Base-by-base conservation (phyloP, 176 grass and related monocot species). In the Carex cristatella region DNA sequence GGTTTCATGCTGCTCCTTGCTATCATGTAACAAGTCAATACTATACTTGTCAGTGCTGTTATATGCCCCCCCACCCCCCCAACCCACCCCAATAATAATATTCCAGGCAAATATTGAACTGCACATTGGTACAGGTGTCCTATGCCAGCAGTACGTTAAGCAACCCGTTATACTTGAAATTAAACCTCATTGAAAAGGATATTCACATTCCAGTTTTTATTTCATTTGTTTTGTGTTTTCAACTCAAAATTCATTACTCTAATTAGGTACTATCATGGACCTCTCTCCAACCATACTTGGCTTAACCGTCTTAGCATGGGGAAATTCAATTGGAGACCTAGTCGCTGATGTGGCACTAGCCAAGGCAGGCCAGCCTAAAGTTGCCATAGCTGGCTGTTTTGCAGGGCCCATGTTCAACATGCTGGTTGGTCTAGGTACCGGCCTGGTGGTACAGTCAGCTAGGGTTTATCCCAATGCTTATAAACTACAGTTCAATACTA, bases 331-430 rank as follows among this genome's bases (percentile, higher is more conserved):
- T 1, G 96, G 91, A 12, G 96, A 98, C 79, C 90, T 99, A 60
- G 93, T 91, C 54, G 96, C 91, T 11, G 96, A 94, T 46, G 88
- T 95, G 84, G 85, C 93, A 5, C 62, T 95, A 65, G 90, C 91
- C 30, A 99, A 84, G 86, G 87, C 93, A 27, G 93, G 90, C 15
- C 88, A 94, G 48, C 89, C 96, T 54, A 84, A 84, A n/a, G 89
- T 99, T 10, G 96, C 96, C 78, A 87, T 94, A 6, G 96, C 93
- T 40, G 96, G 96, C 65, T 99, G 93, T 83, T 99, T 99, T 86
- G 96, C 93, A 10, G 93, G 96, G 10, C 93, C 96, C 62, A 98
- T 98, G 91, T 94, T 95, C 87, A 95, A 99, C 70, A 99, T 94
- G 96, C 81, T 99, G 67, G 91, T 99, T 62, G 93, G 96, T 15